phyloP scores from a whole-genome alignment of 306 rosid species.

The Prunus kanzakura region DNA sequence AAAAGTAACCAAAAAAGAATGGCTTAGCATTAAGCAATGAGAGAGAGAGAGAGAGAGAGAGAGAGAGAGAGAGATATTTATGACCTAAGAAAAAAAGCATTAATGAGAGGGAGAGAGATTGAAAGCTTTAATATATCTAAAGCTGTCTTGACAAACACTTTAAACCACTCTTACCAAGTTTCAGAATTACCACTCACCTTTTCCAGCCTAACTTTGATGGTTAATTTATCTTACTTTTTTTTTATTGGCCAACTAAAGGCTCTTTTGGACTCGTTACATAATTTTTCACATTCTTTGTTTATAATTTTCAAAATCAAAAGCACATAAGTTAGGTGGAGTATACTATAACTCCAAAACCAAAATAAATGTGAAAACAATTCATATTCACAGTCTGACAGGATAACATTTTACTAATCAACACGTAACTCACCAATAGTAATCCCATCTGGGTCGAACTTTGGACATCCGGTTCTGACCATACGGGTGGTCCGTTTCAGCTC shows the following conservation, averaged over 20 bases:
- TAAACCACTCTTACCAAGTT: neutral
- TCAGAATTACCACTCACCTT: neutral
- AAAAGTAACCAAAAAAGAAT: neutral
- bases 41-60: neutral
- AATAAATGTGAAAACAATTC: neutral
- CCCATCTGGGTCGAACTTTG: conserved; percentile 88
- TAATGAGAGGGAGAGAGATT: neutral
- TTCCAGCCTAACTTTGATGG: neutral
- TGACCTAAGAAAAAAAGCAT: neutral
- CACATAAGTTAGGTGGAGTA: neutral
- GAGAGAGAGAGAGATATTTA: no score
- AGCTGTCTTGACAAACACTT: neutral
- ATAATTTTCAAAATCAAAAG: neutral
- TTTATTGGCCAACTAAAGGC: neutral
- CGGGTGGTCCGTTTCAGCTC: conserved; percentile 71
- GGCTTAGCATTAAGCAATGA: neutral
- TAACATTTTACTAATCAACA: neutral
- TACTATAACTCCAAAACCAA: neutral
- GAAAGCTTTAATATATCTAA: neutral
- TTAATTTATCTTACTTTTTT: neutral
- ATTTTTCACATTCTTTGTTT: neutral
- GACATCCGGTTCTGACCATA: conserved; percentile 71
- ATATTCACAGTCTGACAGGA: neutral
- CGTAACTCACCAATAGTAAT: conserved; percentile 61
- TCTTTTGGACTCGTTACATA: neutral